Base-by-base conservation (phyloP, 1,139 yeast genomes). In the Magnusiomyces sp. region DNA sequence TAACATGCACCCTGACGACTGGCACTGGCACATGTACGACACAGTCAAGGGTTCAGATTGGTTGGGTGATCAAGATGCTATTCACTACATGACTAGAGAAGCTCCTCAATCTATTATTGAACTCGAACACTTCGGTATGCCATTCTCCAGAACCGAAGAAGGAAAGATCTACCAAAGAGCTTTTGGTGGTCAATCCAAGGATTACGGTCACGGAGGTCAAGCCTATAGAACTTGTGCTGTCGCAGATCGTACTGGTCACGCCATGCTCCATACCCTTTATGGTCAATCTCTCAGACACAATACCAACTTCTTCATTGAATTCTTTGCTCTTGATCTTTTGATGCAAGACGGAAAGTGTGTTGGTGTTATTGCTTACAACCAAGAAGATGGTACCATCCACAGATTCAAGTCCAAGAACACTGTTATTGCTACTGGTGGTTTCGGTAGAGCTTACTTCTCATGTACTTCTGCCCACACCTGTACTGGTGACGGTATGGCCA, bases 21-120 rank as follows among this genome's bases (percentile, higher is more conserved):
- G 98, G 98, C 94, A 87, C 70, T 92, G 98, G 97, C 98, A 92
- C 72, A 90, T 92, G 96, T 90, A 90, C 72, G 98, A 92, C 67
- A 92, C 98, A 64, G 98, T 92, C 63, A 92, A 92, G 74, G 98
- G 98, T 58, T 89, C 97, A n/a, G 98, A 92, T 74, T 92, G 98
- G 98, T 80, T 92, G 57, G 98, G 98, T 63, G 98, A 92, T 73
- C 98, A 92, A 74, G 98, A 92, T 67, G 96, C 98, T 51, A 92
- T 92, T 68, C 97, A 92, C 72, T 92, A 92, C 75, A 92, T 92
- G 98, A 90, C 98, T 56, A 83, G 90, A 69, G 97, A 92, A 72
- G 98, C 98, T 23, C 97, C 98, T 45, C 81, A 82, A 61, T 85
- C 97, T 47, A 92, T 92, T 64, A 89, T 90, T 62, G 98, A 92